phyloP scores from a whole-genome alignment of 2,329 filamentous ascomycete genomes.

The Alternaria hordeiaustralica region DNA sequence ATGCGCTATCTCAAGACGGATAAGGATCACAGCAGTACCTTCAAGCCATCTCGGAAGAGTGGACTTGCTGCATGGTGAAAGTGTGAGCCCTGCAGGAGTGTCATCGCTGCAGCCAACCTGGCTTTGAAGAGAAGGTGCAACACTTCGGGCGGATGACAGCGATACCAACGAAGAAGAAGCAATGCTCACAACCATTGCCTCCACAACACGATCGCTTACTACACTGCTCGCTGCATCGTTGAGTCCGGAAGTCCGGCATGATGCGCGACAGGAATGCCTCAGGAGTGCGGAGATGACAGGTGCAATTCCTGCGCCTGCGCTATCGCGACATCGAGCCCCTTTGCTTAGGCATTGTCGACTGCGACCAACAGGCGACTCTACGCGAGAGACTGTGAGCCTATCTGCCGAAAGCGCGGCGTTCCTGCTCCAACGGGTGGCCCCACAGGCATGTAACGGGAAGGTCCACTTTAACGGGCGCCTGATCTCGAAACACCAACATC shows the following conservation, averaged over 20 bases:
- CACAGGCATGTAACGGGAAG: conserved; percentile 20
- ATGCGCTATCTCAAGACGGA: background rate
- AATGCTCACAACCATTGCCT: background rate
- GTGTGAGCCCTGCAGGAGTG: background rate
- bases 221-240: background rate
- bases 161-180: background rate
- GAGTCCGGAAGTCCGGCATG: background rate
- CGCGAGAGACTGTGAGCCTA: background rate
- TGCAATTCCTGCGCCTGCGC: background rate
- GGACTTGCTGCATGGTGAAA: background rate
- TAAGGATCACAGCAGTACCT: background rate
- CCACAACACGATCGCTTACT: background rate
- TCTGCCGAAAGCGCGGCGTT: conserved; percentile 7
- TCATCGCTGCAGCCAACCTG: background rate
- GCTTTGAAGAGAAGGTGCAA: background rate
- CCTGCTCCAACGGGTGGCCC: conserved; percentile 10
- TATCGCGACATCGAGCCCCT: background rate
- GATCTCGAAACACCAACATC: conserved; percentile 24
- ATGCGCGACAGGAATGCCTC: background rate
- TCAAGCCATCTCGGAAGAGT: background rate
- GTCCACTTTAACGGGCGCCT: conserved; percentile 21
- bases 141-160: background rate
- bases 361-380: background rate
- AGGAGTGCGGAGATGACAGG: background rate
- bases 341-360: background rate